Evolutionary conservation across 2,329 filamentous ascomycete species (phyloP).

Genomic region (Talaromyces islandicus): DNA sequence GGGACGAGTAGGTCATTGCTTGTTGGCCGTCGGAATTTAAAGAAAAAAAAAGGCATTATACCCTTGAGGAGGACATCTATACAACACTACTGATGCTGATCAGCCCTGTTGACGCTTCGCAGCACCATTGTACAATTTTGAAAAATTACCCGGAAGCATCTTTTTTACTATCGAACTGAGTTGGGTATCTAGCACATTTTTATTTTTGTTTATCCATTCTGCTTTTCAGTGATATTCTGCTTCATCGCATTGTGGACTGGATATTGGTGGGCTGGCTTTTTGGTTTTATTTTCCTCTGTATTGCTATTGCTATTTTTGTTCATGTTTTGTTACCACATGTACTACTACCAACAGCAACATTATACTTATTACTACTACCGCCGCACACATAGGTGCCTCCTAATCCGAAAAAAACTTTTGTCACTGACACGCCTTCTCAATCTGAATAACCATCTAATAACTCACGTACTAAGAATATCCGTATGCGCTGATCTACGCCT

Average conservation of each 20-base stretch:
- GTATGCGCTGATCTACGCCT: neutral
- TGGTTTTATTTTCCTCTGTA: constrained; percentile 7
- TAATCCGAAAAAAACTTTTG: constrained; percentile 5
- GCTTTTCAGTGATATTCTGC: constrained; percentile 1
- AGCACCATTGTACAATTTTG: constrained; percentile 11
- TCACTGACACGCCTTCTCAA: neutral
- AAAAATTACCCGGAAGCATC: neutral
- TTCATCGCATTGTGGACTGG: constrained; percentile 11
- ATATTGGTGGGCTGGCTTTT: constrained; percentile 10
- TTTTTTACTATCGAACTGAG: neutral
- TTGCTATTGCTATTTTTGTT: neutral
- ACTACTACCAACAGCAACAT: constrained; percentile 8
- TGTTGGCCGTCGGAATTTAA: neutral
- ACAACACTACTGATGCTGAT: neutral
- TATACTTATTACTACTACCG: constrained; percentile 2
- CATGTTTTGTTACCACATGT: constrained; percentile 2
- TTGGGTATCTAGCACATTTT: neutral
- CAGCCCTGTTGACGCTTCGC: constrained; percentile 2
- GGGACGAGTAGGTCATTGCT: constrained; percentile 23
- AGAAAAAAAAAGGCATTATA: constrained; percentile 2
- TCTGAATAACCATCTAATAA: neutral
- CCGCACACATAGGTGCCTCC: constrained; percentile 4
- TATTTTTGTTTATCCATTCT: neutral
- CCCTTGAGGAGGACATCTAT: constrained; percentile 9
- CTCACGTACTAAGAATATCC: neutral